Evolutionary conservation across 2,329 filamentous ascomycete species (phyloP), one percentile per base, ranked within the genome.

Genomic region (Alternaria angustiovoidea): DNA sequence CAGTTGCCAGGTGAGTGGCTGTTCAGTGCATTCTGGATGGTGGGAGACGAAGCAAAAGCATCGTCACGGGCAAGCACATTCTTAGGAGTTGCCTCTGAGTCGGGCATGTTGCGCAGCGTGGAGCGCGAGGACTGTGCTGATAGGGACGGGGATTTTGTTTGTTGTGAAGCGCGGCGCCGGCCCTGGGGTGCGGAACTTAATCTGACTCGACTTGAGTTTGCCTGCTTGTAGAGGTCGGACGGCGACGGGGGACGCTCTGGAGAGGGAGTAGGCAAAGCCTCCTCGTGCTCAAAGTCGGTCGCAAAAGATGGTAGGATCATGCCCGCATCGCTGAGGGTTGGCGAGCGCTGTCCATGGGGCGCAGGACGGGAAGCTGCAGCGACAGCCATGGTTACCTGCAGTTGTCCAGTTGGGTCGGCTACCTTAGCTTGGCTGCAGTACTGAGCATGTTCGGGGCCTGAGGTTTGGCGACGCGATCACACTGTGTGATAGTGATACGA

Each of bases 291-390:
- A 48, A 65, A 62, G 51, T 63, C 58, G 47, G 62, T 43, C 41
- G 72, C 66, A 53, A 64, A 64, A 54, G 91, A 89, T 62, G 94
- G 94, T 53, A 97, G 82, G 71, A 97, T 96, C 92, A 97, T 94
- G 77, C 96, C 94, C 53, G 93, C 93, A 78, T 97, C 96, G 57
- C 93, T 96, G 72, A 97, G 83, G 2, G 94, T 96, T 47, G 94
- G 94, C 61, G 92, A 96, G 43, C 73, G 68, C 65, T 59, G 69
- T 28, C 62, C 66, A 57, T 61, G 44, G 26, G 52, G 51, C 38
- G 59, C 51, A 63, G 57, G 51, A 57, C 57, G 65, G 62, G 67
- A 56, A 62, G 64, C 57, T 64, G 66, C 63, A 51, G 62, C 62
- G 57, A 67, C 59, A 51, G 64, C 70, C 70, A 72, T 71, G 62